Evolutionary conservation across 192 early-diverging fungal genomes (phyloP).

Genomic region (Mortierella claussenii): DNA sequence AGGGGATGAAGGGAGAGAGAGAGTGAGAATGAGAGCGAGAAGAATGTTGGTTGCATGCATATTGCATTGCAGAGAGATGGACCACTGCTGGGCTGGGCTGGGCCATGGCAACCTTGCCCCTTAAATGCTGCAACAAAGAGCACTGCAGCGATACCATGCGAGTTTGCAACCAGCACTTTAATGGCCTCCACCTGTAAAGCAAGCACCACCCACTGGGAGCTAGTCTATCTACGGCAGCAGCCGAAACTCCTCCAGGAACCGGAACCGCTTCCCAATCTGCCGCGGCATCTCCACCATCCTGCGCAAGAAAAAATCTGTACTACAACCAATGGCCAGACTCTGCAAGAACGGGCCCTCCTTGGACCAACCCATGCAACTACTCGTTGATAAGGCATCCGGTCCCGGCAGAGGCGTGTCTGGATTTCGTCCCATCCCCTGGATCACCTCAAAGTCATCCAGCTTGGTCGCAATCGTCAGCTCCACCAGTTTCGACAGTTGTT

Average conservation of each 20-base stretch:
- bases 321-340: conserved; percentile 25
- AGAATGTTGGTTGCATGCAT: no score
- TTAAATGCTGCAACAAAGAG: no score
- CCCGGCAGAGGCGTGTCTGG: not conserved
- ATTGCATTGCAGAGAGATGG: no score
- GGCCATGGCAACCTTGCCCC: no score
- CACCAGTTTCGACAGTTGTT: conserved; percentile 23
- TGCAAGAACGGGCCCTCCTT: conserved; percentile 30
- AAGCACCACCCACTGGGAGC: not conserved
- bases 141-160: no score
- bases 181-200: not conserved
- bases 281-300: conserved; percentile 9
- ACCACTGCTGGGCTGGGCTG: no score
- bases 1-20: no score
- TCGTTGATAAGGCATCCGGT: not conserved
- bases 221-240: not conserved
- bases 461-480: conserved; percentile 23
- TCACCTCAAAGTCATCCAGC: conserved; percentile 13
- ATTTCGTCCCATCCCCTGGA: conserved; percentile 35
- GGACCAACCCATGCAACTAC: conserved; percentile 10
- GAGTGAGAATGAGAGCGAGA: no score
- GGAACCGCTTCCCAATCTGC: conserved; percentile 34
- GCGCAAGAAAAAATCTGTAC: conserved; percentile 7
- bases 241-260: conserved; percentile 29
- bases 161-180: no score